Evolutionary conservation across 805 yeast species (phyloP).

Genomic region (Metschnikowia baotianmanensis): DNA sequence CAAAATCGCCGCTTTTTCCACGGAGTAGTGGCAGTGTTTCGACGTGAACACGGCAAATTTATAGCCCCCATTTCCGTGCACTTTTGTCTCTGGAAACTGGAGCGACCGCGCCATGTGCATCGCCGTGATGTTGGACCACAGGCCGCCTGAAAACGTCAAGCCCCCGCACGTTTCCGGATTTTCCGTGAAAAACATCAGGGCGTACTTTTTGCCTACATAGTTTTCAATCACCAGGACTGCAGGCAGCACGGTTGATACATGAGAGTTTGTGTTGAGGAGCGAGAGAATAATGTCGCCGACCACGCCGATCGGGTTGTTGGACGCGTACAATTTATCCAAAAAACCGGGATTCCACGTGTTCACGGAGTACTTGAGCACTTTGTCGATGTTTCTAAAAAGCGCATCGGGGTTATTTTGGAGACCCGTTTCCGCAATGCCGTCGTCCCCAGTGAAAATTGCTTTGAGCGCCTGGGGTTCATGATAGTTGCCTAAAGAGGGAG

Average conservation of each 20-base stretch:
- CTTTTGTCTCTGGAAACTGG: constrained; percentile 66
- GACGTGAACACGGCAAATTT: constrained; percentile 72
- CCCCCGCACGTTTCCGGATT: constrained; percentile 64
- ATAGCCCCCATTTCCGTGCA: constrained; percentile 48
- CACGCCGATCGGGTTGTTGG: constrained; percentile 83
- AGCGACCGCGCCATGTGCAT: constrained; percentile 73
- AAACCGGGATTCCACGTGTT: constrained; percentile 89
- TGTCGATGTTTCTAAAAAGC: constrained; percentile 50
- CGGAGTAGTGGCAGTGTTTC: constrained; percentile 73
- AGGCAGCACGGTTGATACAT: constrained; percentile 83
- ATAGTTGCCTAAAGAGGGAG: constrained; percentile 51
- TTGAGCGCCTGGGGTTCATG: constrained; percentile 50
- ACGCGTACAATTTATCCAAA: constrained; percentile 78
- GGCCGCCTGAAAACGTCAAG: constrained; percentile 81
- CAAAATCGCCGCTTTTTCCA: constrained; percentile 77
- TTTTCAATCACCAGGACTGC: constrained; percentile 74
- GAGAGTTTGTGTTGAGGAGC: constrained; percentile 76
- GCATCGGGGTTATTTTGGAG: constrained; percentile 38
- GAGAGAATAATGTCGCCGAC: constrained; percentile 68
- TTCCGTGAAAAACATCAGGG: constrained; percentile 51
- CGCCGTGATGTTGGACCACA: constrained; percentile 80
- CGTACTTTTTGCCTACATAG: constrained; percentile 64
- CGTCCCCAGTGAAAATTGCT: constrained; percentile 30
- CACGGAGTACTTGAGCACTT: constrained; percentile 62
- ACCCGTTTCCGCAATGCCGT: constrained; percentile 28